These are phyloP conservation scores for Annulohypoxylon bovei DNA, from an alignment of 495 filamentous ascomycete species.

Conservation along the genomic window DNA sequence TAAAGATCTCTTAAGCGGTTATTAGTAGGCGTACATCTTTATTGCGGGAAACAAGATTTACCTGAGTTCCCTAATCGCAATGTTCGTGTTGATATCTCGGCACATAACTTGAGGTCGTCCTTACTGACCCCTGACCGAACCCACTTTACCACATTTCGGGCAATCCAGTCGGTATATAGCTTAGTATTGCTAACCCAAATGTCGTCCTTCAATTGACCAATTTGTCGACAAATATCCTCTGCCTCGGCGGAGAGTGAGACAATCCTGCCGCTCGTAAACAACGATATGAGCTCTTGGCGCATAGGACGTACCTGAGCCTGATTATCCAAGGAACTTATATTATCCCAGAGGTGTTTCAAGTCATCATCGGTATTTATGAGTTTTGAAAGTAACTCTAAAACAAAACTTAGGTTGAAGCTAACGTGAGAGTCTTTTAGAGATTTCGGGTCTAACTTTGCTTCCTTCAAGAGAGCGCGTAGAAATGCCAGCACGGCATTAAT, in stretches of 20 bases:
- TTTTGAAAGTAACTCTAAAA: slow-evolving; percentile 35
- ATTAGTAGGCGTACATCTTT: slow-evolving; percentile 24
- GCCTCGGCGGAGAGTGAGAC: slow-evolving; percentile 80
- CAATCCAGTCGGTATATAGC: slow-evolving; percentile 79
- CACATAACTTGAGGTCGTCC: slow-evolving; percentile 62
- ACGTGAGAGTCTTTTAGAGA: slow-evolving; percentile 47
- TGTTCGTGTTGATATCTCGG: slow-evolving; percentile 70
- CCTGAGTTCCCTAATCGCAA: slow-evolving; percentile 80
- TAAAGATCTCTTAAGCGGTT: slow-evolving; percentile 60
- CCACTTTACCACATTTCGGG: slow-evolving; percentile 68
- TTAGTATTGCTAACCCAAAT: slow-evolving; percentile 74
- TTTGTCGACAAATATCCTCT: slow-evolving; percentile 57
- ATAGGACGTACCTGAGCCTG: slow-evolving; percentile 37
- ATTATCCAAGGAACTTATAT: slow-evolving; percentile 10
- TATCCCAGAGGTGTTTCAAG: slow-evolving; percentile 63
- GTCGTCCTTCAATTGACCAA: slow-evolving; percentile 46
- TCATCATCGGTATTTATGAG: slow-evolving; percentile 67
- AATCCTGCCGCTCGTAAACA: slow-evolving; percentile 77
- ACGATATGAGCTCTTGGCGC: slow-evolving; percentile 54
- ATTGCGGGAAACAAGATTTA: slow-evolving; percentile 48
- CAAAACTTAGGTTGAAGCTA: slow-evolving; percentile 57
- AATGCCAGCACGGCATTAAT: slow-evolving; percentile 73
- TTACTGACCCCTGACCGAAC: slow-evolving; percentile 48
- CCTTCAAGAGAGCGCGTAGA: slow-evolving; percentile 63
- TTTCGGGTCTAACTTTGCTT: slow-evolving; percentile 49